phyloP scores from a whole-genome alignment of 805 yeast genomes.

The Hanseniaspora vineae region DNA sequence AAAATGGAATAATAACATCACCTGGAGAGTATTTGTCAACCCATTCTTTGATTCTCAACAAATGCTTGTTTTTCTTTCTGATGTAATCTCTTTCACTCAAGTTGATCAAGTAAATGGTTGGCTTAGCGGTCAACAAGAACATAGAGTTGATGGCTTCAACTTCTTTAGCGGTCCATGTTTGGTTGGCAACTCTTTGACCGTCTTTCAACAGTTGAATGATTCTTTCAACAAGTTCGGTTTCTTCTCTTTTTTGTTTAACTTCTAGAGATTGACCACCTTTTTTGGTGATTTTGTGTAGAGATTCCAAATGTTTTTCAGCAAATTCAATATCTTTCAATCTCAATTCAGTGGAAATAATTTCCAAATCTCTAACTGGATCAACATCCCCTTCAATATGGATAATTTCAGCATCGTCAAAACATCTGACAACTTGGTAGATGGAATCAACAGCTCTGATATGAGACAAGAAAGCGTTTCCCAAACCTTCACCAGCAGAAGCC shows the following conservation, averaged over 20 bases:
- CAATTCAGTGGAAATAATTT: constrained; percentile 80
- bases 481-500: constrained; percentile 93
- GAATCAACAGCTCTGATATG: constrained; percentile 97
- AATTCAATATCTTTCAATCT: constrained; percentile 96
- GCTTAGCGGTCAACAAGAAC: constrained; percentile 87
- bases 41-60: constrained; percentile 79
- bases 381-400: constrained; percentile 96
- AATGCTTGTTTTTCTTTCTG: constrained; percentile 79
- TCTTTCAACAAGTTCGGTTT: constrained; percentile 57
- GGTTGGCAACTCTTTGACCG: constrained; percentile 82
- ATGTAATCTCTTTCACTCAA: constrained; percentile 79
- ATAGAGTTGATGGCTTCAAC: constrained; percentile 80
- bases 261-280: constrained; percentile 87
- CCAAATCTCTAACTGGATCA: constrained; percentile 88
- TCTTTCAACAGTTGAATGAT: constrained; percentile 67
- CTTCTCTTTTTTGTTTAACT: constrained; percentile 79
- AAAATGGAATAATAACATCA: constrained; percentile 81
- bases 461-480: constrained; percentile 93
- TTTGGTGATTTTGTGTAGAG: constrained; percentile 63
- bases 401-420: constrained; percentile 95
- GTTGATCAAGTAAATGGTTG: constrained; percentile 84
- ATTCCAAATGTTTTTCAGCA: constrained; percentile 70
- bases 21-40: constrained; percentile 79
- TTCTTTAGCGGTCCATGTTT: constrained; percentile 80
- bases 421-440: constrained; percentile 92